Evolutionary conservation across 495 filamentous ascomycete genomes (phyloP).

Genomic region (Penicillium odoratum): DNA sequence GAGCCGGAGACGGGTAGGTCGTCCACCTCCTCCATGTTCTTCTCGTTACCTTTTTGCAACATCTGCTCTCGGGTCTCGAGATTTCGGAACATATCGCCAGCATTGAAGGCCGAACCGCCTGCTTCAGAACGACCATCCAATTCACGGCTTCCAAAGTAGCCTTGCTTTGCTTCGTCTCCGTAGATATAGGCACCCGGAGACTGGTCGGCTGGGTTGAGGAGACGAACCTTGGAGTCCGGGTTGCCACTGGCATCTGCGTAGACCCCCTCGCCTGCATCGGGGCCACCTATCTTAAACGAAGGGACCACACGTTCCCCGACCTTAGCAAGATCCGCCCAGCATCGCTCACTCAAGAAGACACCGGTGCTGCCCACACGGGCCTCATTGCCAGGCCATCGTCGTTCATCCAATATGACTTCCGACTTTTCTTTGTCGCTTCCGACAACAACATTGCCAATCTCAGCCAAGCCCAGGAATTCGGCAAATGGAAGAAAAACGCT

Average conservation of each 20-base stretch:
- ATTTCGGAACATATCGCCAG: conserved; percentile 96
- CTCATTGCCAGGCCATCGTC: conserved; percentile 89
- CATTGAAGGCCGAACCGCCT: conserved; percentile 81
- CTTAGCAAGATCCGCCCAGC: conserved; percentile 87
- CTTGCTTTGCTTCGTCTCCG: conserved; percentile 69
- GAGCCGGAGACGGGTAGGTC: conserved; percentile 73
- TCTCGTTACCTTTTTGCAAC: conserved; percentile 92
- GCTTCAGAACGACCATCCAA: conserved; percentile 87
- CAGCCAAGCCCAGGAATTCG: conserved; percentile 88
- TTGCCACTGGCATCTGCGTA: conserved; percentile 47
- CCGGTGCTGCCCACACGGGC: conserved; percentile 88
- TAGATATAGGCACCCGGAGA: conserved; percentile 65
- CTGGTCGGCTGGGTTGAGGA: conserved; percentile 58
- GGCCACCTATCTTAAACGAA: conserved; percentile 49
- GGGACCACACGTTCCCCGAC: conserved; percentile 64
- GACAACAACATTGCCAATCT: conserved; percentile 78
- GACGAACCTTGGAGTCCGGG: conserved; percentile 68
- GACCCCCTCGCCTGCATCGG: conserved; percentile 49
- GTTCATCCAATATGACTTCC: conserved; percentile 83
- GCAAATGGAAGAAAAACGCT: conserved; percentile 93
- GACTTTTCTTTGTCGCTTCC: conserved; percentile 93
- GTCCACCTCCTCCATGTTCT: conserved; percentile 87
- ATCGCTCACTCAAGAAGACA: conserved; percentile 91
- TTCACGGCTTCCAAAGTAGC: conserved; percentile 82
- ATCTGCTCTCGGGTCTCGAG: conserved; percentile 88